Conservation (phyloP, 2,329 filamentous ascomycete genomes). For the Fusarium acutatum region DNA sequence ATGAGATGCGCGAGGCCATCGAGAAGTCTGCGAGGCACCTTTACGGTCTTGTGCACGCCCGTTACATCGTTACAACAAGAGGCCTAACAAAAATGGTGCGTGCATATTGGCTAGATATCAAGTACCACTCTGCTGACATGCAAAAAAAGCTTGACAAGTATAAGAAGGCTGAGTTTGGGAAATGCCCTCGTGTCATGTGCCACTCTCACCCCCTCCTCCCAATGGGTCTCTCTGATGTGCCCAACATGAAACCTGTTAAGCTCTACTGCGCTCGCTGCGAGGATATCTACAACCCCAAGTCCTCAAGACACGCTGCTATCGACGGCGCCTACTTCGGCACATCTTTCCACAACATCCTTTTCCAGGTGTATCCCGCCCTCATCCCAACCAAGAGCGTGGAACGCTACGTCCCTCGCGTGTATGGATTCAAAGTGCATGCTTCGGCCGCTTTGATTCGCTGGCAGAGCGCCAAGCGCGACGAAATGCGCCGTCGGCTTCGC, state of each 20-base stretch:
- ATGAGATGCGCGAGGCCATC: slow-evolving; percentile 97
- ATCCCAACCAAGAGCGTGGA: slow-evolving; percentile 86
- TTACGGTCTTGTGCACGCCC: slow-evolving; percentile 93
- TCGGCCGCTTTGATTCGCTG: slow-evolving; percentile 87
- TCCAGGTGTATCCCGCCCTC: slow-evolving; percentile 95
- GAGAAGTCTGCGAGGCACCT: slow-evolving; percentile 96
- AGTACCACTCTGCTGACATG: background rate
- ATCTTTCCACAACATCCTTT: slow-evolving; percentile 98
- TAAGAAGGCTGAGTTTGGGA: slow-evolving; percentile 97
- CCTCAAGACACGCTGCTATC: slow-evolving; percentile 91
- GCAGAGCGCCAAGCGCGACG: slow-evolving; percentile 83
- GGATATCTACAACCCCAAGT: slow-evolving; percentile 99
- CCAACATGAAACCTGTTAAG: slow-evolving; percentile 90
- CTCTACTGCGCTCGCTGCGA: slow-evolving; percentile 98
- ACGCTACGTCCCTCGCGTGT: slow-evolving; percentile 89
- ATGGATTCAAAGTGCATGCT: slow-evolving; percentile 95
- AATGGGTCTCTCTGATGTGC: slow-evolving; percentile 90
- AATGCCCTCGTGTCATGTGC: slow-evolving; percentile 96
- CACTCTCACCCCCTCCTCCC: slow-evolving; percentile 91
- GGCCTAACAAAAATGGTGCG: slow-evolving; percentile 94
- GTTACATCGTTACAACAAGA: slow-evolving; percentile 95
- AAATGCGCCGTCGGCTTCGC: slow-evolving; percentile 80
- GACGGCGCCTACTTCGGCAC: slow-evolving; percentile 98
- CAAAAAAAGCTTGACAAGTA: slow-evolving; percentile 90
- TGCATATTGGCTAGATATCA: background rate